Base-by-base conservation (phyloP, 2,329 filamentous ascomycete species). In the Basipetospora chlamydospora region DNA sequence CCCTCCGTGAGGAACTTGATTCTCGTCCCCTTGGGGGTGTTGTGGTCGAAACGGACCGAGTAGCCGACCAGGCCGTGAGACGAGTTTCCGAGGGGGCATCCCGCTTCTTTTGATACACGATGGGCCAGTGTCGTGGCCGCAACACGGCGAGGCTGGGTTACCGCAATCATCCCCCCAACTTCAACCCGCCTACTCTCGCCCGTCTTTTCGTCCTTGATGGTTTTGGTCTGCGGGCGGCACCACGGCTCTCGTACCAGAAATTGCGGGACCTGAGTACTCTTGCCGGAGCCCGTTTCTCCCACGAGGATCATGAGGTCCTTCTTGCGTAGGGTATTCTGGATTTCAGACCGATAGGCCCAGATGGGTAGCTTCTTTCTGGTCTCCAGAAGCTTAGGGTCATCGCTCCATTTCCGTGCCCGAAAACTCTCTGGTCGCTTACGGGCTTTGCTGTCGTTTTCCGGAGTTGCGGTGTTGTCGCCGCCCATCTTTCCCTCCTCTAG, bases 1-100 rank as follows among this genome's bases (percentile, higher is more conserved):
- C 90, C 90, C 56, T 98, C 92, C 0, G 90, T 98, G 43, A 98
- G 62, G 48, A 86, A 98, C 52, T 96, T 96, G 58, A 98, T 80
- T 49, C 71, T 77, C 4, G 84, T 83, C n/a, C 76, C 79, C 15
- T 73, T 73, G n/a, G 84, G 82, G 0, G 83, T 74, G 10, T 80
- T 77, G 41, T 87, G 83, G 47, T 98, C 90, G 49, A 98, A 98
- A 39, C 90, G 80, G 23, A 98, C 88, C 4, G 84, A 88, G 53
- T 96, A 98, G 28, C 90, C 90, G 9, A 98, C 87, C 20, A 64
- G 50, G 2, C 70, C 59, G 35, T 70, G 54, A 6, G 50, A 47
- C 4, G 50, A 53, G 10, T 60, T 52, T 0, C 58, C 58, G 7
- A 75, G 52, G 0, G 71, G 69, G 1, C 65, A 73, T 2, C 70